phyloP scores from a whole-genome alignment of 176 grass and related monocot species.

The Musa beccarii region DNA sequence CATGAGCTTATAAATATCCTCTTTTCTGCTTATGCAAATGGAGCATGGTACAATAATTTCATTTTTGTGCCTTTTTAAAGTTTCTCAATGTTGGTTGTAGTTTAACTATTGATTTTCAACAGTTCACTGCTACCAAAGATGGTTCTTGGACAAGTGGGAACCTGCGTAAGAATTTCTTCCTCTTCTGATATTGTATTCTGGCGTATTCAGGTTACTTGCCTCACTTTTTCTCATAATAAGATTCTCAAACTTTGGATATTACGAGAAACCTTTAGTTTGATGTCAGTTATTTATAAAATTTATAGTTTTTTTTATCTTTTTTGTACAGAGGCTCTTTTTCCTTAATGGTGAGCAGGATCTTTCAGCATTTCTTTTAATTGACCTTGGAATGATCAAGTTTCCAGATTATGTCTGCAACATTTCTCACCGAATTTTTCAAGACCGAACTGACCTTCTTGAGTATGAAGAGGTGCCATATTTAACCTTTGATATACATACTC shows the following conservation, averaged over 20 bases:
- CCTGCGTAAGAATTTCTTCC: conserved; percentile 52
- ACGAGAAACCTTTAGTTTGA: not conserved
- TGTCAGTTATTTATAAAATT: not conserved
- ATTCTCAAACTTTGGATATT: not conserved
- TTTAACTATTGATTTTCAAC: conserved; percentile 28
- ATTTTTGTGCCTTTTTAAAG: conserved; percentile 24
- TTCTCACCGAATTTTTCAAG: conserved; percentile 52
- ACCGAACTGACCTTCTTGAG: conserved; percentile 51
- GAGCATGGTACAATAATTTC: conserved; percentile 52
- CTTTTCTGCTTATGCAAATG: conserved; percentile 42
- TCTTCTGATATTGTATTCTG: conserved; percentile 62
- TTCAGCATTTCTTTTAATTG: conserved; percentile 80
- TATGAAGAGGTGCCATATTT: conserved; percentile 61
- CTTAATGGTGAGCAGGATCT: conserved; percentile 90
- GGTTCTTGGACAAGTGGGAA: conserved; percentile 50
- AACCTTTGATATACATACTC: not conserved
- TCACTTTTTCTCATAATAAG: not conserved
- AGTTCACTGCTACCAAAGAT: conserved; percentile 49
- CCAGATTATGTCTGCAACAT: conserved; percentile 60
- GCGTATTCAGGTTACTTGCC: conserved; percentile 61
- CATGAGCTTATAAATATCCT: conserved; percentile 53
- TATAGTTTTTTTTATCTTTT: not conserved
- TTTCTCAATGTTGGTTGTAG: conserved; percentile 13
- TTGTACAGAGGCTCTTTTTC: conserved; percentile 86
- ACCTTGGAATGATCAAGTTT: conserved; percentile 77